phyloP scores from a whole-genome alignment of 495 filamentous ascomycete genomes.

The Emericellopsis terricola region DNA sequence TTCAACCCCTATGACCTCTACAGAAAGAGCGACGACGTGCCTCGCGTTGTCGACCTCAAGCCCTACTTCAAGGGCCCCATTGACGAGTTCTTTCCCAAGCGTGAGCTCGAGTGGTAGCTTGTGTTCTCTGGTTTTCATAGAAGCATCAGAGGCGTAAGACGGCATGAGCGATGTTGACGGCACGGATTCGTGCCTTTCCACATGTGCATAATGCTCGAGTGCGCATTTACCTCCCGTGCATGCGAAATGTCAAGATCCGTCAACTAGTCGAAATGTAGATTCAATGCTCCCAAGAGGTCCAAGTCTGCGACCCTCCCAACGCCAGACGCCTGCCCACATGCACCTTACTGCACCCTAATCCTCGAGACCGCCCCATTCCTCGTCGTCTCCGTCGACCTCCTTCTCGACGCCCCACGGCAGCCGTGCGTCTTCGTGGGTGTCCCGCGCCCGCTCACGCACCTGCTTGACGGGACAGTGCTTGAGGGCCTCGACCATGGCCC shows the following conservation, averaged over 20 bases:
- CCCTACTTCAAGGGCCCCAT: slow-evolving; percentile 75
- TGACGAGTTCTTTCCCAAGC: slow-evolving; percentile 67
- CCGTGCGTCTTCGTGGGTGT: slow-evolving; percentile 58
- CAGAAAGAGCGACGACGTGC: slow-evolving; percentile 74
- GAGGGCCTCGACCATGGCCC: slow-evolving; percentile 18
- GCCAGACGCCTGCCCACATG: background rate
- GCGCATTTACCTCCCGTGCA: no score
- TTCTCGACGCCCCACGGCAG: slow-evolving; percentile 28
- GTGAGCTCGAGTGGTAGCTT: slow-evolving; percentile 64
- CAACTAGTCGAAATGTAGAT: no score
- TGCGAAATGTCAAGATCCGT: no score
- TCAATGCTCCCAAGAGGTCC: no score
- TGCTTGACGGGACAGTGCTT: slow-evolving; percentile 45
- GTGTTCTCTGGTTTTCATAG: no score
- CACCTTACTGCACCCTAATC: slow-evolving; percentile 20
- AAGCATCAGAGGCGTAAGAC: no score
- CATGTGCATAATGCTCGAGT: no score
- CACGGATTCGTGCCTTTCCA: no score
- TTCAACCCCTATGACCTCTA: slow-evolving; percentile 90
- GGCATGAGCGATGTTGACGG: no score
- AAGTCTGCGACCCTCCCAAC: background rate
- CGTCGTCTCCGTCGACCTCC: slow-evolving; percentile 21
- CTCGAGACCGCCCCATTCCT: slow-evolving; percentile 59
- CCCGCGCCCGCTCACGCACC: slow-evolving; percentile 51
- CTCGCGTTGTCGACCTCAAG: slow-evolving; percentile 57